These are phyloP conservation scores for Erodium maritimum DNA, from an alignment of 345 rosid genomes.

Conservation along the genomic window DNA sequence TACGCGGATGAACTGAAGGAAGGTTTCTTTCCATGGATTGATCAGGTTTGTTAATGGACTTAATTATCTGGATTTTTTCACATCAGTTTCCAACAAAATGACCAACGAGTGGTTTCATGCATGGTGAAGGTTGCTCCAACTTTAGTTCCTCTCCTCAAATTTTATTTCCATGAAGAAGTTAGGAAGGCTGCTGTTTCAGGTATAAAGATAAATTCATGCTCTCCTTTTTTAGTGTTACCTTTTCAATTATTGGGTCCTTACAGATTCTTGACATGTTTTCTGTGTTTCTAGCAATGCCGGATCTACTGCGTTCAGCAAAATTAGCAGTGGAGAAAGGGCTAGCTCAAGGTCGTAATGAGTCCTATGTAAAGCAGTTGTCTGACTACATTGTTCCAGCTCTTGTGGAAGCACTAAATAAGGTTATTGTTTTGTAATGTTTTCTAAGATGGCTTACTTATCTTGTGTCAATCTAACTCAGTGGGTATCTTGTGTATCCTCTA, in stretches of 20 bases:
- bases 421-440: slow-evolving; percentile 13
- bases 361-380: slow-evolving; percentile 84
- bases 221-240: not conserved
- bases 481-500: not conserved
- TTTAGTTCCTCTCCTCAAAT: slow-evolving; percentile 88
- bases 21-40: slow-evolving; percentile 99
- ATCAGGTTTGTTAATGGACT: slow-evolving; percentile 44
- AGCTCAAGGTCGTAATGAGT: slow-evolving; percentile 76
- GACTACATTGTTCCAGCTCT: slow-evolving; percentile 88
- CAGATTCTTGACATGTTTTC: not conserved
- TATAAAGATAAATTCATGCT: slow-evolving; percentile 15
- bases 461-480: not conserved
- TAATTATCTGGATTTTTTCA: slow-evolving; percentile 6
- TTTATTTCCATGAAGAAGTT: slow-evolving; percentile 99
- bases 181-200: slow-evolving; percentile 99
- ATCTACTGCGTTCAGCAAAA: slow-evolving; percentile 85
- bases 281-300: slow-evolving; percentile 78
- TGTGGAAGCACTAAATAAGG: slow-evolving; percentile 96
- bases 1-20: slow-evolving; percentile 98
- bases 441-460: not conserved
- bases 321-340: slow-evolving; percentile 86
- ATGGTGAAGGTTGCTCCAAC: slow-evolving; percentile 78
- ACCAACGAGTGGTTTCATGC: slow-evolving; percentile 10
- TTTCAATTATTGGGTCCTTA: not conserved
- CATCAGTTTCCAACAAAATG: not conserved